A percentile compares a stretch with the other conserved stretches of the same genome.
Evolutionary conservation across 2,329 filamentous ascomycete species (phyloP).

Genomic region (Davidsoniella australis): DNA sequence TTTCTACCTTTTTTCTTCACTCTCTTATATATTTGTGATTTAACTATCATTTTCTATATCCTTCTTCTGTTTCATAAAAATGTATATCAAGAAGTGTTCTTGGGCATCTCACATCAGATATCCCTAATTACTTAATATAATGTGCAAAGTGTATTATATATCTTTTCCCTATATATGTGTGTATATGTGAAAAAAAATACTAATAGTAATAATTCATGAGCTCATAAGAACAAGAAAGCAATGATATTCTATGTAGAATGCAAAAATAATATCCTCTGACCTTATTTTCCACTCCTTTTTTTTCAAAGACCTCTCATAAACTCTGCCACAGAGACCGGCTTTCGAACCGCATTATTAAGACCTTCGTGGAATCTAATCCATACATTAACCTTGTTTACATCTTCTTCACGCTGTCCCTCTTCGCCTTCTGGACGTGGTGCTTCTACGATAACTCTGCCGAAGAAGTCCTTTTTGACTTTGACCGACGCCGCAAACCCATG

Average conservation of each 20-base stretch:
- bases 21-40: no score
- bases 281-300: background rate
- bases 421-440: constrained; percentile 20
- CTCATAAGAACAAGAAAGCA: no score
- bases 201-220: no score
- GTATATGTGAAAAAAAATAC: background rate
- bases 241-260: no score
- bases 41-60: no score
- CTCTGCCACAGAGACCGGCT: constrained; percentile 67
- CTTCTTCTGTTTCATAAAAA: no score
- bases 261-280: background rate
- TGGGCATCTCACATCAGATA: no score
- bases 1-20: no score
- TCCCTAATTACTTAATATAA: no score
- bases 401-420: constrained; percentile 21
- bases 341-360: constrained; percentile 79
- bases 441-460: constrained; percentile 51
- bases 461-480: constrained; percentile 62
- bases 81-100: no score
- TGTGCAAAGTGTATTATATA: no score
- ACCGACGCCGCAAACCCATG: constrained; percentile 15
- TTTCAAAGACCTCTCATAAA: constrained; percentile 48
- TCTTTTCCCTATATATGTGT: background rate
- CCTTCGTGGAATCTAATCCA: constrained; percentile 88
- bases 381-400: constrained; percentile 36